Base-by-base conservation (phyloP, 768 basidiomycete genomes). In the Chalciporus pseudorubinellus region DNA sequence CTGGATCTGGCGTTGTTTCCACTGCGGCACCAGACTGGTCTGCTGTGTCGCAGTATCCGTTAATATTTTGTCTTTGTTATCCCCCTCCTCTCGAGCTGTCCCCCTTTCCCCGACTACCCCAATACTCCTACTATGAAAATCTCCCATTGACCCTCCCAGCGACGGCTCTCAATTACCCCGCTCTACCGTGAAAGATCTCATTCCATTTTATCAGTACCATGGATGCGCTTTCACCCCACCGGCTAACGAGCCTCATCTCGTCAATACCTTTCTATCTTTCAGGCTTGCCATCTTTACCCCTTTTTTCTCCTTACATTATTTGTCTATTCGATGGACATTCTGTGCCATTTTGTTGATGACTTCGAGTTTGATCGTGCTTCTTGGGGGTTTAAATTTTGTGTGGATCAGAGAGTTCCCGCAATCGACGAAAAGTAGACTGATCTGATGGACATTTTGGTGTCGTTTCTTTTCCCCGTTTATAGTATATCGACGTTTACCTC, bases 161-260 rank as follows among this genome's bases (percentile, higher is more conserved):
- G 53, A 50, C 43, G 51, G 36, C 26, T 31, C 39, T 7, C 16
- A 8, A 10, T 48, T 40, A 39, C 34, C 41, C 16, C 39, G 49
- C 39, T 28, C 26, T 43, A 51, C 39, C 19, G 52, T 61, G 50
- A 63, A 69, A 55, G 59, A 48, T 39, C 1, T 21, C 58, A 48
- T 49, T 49, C 50, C 43, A 39, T 26, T 39, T 19, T 16, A 24
- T 14, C 39, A 22, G 50, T 46, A 28, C 28, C 21, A 50, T 52
- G 64, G 50, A 56, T 54, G 52, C 51, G 49, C 58, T 68, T 66
- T 62, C 48, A 60, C 62, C 38, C 26, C 49, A 57, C 67, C 55
- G 65, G 62, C 41, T 46, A 70, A 68, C 67, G 67, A 70, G 67
- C 69, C 69, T 69, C 67, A 57, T 55, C 67, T 68, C 67, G 67